Conservation (phyloP, 345 rosid species). For the Murraya paniculata region DNA sequence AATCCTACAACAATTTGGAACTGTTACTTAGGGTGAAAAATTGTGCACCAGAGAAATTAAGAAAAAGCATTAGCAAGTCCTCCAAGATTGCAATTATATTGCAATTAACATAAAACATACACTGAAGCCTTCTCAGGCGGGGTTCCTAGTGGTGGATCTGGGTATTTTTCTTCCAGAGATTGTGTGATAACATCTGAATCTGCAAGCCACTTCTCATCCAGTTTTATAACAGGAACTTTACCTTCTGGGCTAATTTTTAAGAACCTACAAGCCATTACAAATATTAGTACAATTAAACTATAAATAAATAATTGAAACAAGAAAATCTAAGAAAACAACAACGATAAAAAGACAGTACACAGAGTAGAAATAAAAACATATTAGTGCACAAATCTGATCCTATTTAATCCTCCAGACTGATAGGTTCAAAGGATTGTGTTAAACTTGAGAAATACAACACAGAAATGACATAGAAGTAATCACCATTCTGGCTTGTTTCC, state of each 20-base stretch:
- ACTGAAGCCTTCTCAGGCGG: conserved; percentile 84
- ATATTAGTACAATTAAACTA: neutral
- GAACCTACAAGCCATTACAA: conserved; percentile 51
- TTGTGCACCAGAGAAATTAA: neutral
- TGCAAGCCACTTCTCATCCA: conserved; percentile 89
- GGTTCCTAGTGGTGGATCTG: conserved; percentile 69
- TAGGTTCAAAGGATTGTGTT: neutral
- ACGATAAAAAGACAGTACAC: neutral
- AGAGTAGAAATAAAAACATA: neutral
- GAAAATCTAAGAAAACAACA: neutral
- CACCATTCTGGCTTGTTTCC: conserved; percentile 91
- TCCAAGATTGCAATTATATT: neutral
- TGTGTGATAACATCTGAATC: conserved; percentile 93
- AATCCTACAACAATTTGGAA: neutral
- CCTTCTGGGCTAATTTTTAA: conserved; percentile 80
- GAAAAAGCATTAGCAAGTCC: neutral
- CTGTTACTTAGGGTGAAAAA: neutral
- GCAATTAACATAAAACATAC: conserved; percentile 37
- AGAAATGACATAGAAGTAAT: conserved; percentile 8
- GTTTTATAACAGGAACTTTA: conserved; percentile 80
- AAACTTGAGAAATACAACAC: neutral
- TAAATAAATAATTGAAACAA: neutral
- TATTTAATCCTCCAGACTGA: neutral
- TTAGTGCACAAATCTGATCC: neutral
- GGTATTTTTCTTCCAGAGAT: conserved; percentile 79